phyloP scores from a whole-genome alignment of 129 eudicot species.

The Pittosporum tobira region DNA sequence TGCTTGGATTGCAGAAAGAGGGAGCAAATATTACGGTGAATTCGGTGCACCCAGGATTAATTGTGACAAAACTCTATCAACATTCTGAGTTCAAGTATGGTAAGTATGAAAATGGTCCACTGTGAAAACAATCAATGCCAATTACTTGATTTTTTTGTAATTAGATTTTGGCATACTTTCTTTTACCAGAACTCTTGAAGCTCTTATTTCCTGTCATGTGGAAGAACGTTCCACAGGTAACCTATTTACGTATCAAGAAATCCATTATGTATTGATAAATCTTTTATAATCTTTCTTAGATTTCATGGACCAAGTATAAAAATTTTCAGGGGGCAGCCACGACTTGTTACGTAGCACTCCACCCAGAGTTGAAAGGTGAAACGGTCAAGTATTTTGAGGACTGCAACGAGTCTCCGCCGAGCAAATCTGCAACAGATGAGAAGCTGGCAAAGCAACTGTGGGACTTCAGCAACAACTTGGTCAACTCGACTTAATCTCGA shows the following conservation, averaged over 20 bases:
- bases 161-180: neutral
- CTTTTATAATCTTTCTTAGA: too few relatives aligned
- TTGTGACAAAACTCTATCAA: constrained; percentile 75
- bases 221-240: constrained; percentile 95
- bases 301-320: too few relatives aligned
- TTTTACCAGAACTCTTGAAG: constrained; percentile 47
- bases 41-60: constrained; percentile 93
- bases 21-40: constrained; percentile 80
- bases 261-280: too few relatives aligned
- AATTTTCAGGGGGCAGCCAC: constrained; percentile 84
- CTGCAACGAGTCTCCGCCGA: constrained; percentile 63
- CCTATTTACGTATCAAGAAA: too few relatives aligned
- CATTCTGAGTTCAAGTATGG: constrained; percentile 47
- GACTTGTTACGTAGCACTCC: constrained; percentile 80
- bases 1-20: constrained; percentile 43
- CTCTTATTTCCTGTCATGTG: constrained; percentile 44
- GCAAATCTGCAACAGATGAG: constrained; percentile 47
- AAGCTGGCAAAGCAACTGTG: constrained; percentile 63
- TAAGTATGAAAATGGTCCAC: constrained; percentile 17
- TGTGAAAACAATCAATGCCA: neutral
- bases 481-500: constrained; percentile 24
- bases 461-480: constrained; percentile 79
- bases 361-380: constrained; percentile 63
- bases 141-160: neutral
- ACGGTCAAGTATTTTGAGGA: constrained; percentile 74